phyloP scores from a whole-genome alignment of 2,329 filamentous ascomycete species.

The Botrytis hyacinthi region DNA sequence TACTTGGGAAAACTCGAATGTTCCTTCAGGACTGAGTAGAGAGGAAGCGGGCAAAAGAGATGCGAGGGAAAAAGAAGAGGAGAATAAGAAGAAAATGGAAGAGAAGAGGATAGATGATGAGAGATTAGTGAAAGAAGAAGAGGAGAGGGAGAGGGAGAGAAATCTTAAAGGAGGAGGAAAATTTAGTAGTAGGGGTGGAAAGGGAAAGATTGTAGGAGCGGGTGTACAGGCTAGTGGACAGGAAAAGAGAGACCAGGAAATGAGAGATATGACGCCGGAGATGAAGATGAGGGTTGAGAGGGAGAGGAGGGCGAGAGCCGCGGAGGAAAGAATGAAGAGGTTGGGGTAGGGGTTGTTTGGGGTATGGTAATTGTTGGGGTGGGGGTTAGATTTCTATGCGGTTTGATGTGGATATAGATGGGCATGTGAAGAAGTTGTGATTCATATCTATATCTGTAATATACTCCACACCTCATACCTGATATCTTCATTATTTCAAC shows the following conservation, averaged over 20 bases:
- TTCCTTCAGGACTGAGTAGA: conserved; percentile 69
- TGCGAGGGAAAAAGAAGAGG: conserved; percentile 67
- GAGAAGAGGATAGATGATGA: conserved; percentile 68
- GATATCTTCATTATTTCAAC: too few species aligned
- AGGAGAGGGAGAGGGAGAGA: conserved; percentile 45
- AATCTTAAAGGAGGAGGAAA: conserved; percentile 41
- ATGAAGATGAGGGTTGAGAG: conserved; percentile 81
- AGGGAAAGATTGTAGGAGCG: conserved; percentile 51
- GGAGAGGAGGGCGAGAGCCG: conserved; percentile 85
- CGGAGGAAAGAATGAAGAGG: conserved; percentile 75
- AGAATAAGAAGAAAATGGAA: conserved; percentile 65
- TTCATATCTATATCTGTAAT: background rate
- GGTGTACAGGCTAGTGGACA: conserved; percentile 42
- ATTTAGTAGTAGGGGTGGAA: conserved; percentile 33
- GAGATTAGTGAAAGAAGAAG: conserved; percentile 57
- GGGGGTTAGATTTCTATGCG: too few species aligned
- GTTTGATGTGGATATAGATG: background rate
- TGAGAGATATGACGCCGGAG: conserved; percentile 80
- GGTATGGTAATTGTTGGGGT: too few species aligned
- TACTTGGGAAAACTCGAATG: conserved; percentile 69
- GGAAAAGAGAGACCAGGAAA: conserved; percentile 80
- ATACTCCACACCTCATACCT: too few species aligned
- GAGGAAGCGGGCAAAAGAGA: conserved; percentile 68
- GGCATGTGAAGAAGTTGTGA: background rate
- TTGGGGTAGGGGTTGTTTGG: background rate